Evolutionary conservation across 768 basidiomycete species (phyloP).

Genomic region (Suillus weaverae): DNA sequence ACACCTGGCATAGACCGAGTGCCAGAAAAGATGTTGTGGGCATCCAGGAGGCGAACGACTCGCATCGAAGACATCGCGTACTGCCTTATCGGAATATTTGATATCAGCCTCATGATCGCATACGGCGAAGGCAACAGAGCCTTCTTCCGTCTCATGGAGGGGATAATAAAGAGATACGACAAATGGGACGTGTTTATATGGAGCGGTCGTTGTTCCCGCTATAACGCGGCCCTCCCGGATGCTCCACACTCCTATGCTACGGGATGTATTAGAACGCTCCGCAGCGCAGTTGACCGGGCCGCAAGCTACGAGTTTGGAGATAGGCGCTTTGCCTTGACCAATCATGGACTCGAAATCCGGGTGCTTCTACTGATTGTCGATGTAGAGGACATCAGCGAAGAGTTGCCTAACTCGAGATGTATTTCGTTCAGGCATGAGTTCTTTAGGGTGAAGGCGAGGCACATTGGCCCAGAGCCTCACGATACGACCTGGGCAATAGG

Average conservation of each 20-base stretch:
- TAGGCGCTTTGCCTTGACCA: constrained; percentile 12
- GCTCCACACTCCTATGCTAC: constrained; percentile 7
- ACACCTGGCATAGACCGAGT: constrained; percentile 5
- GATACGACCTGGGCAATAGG: constrained; percentile 1
- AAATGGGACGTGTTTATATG: constrained; percentile 13
- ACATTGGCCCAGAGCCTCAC: background rate
- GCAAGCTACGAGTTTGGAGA: constrained; percentile 1
- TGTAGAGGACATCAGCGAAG: background rate
- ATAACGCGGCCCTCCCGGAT: constrained; percentile 8
- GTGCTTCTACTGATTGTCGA: background rate
- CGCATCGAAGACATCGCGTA: constrained; percentile 19
- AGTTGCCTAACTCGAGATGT: background rate
- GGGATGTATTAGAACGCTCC: background rate
- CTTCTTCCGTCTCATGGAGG: constrained; percentile 17
- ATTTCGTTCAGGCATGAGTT: background rate
- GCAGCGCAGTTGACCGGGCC: background rate
- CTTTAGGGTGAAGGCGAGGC: background rate
- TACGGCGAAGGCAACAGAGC: constrained; percentile 22
- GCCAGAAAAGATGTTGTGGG: constrained; percentile 17
- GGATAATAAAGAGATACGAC: constrained; percentile 10
- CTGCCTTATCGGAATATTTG: constrained; percentile 19
- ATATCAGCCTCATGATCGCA: constrained; percentile 14
- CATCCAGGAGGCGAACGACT: constrained; percentile 20
- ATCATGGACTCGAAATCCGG: constrained; percentile 12
- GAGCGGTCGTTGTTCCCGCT: constrained; percentile 10